phyloP scores from a whole-genome alignment of 2,329 filamentous ascomycete species.

The Zarea fungicola region DNA sequence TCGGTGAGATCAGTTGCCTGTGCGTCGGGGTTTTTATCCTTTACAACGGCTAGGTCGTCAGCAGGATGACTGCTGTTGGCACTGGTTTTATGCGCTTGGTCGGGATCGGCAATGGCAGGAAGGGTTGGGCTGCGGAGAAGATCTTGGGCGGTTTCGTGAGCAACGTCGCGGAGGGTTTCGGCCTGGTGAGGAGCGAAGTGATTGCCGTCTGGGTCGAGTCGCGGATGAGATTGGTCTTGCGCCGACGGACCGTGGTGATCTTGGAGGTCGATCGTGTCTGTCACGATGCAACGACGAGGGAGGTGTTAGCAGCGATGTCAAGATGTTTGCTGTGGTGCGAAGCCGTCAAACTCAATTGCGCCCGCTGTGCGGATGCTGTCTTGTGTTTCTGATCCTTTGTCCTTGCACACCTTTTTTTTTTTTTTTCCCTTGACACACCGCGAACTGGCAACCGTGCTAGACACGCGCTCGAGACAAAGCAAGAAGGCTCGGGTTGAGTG shows the following conservation, averaged over 20 bases:
- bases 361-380: neutral
- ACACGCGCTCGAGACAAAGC: constrained; percentile 4
- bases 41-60: constrained; percentile 33
- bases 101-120: constrained; percentile 24
- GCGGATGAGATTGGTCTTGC: constrained; percentile 64
- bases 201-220: constrained; percentile 39
- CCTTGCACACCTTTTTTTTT: no score
- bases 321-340: neutral
- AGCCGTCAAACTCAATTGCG: neutral
- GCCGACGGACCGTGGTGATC: constrained; percentile 76
- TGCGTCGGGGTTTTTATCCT: constrained; percentile 13
- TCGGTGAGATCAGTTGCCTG: constrained; percentile 13
- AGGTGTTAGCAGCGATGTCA: constrained; percentile 9
- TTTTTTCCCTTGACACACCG: neutral
- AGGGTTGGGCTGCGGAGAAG: constrained; percentile 52
- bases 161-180: constrained; percentile 73
- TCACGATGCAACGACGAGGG: neutral
- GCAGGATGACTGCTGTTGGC: constrained; percentile 41
- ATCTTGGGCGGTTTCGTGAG: constrained; percentile 71
- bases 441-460: neutral
- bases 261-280: constrained; percentile 95
- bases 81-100: constrained; percentile 27
- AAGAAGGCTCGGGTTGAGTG: constrained; percentile 1
- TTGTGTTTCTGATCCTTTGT: no score
- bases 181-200: constrained; percentile 76